Conservation (phyloP, 345 rosid genomes). For the Moricandia arvensis region DNA sequence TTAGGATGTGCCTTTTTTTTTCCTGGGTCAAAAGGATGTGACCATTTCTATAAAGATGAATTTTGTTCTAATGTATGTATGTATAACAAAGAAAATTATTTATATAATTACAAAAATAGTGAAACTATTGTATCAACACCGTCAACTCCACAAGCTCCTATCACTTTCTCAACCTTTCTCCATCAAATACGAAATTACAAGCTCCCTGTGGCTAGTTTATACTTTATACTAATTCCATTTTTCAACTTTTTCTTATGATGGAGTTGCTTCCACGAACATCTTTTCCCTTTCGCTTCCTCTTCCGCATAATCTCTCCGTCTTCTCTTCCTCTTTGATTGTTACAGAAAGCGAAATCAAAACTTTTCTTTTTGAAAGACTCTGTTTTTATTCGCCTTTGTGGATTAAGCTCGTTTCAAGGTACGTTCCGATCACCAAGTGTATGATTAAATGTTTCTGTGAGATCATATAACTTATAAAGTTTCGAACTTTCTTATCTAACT, state of each 20-base stretch:
- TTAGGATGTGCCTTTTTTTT: too few relatives aligned
- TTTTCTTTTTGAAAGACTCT: not conserved
- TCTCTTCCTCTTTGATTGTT: slow-evolving; percentile 24
- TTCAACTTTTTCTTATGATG: not conserved
- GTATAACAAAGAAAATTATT: too few relatives aligned
- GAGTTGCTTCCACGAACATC: slow-evolving; percentile 10
- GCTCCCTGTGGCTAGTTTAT: too few relatives aligned
- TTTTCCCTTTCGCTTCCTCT: slow-evolving; percentile 3
- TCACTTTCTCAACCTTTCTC: slow-evolving; percentile 18
- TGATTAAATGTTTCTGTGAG: slow-evolving; percentile 7
- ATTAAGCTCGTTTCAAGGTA: slow-evolving; percentile 26
- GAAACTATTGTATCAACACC: too few relatives aligned
- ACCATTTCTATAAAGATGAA: too few relatives aligned
- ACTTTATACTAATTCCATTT: slow-evolving; percentile 15
- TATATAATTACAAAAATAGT: too few relatives aligned
- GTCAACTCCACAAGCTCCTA: too few relatives aligned
- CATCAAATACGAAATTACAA: slow-evolving; percentile 27
- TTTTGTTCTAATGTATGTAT: too few relatives aligned
- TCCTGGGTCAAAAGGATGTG: too few relatives aligned
- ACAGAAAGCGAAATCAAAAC: not conserved
- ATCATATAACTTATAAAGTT: not conserved
- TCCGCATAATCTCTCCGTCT: not conserved
- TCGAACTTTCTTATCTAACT: not conserved
- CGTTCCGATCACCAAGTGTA: slow-evolving; percentile 16
- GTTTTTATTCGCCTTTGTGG: slow-evolving; percentile 12